Evolutionary conservation across 805 yeast genomes (phyloP).

Genomic region (Starmerella bacillaris): DNA sequence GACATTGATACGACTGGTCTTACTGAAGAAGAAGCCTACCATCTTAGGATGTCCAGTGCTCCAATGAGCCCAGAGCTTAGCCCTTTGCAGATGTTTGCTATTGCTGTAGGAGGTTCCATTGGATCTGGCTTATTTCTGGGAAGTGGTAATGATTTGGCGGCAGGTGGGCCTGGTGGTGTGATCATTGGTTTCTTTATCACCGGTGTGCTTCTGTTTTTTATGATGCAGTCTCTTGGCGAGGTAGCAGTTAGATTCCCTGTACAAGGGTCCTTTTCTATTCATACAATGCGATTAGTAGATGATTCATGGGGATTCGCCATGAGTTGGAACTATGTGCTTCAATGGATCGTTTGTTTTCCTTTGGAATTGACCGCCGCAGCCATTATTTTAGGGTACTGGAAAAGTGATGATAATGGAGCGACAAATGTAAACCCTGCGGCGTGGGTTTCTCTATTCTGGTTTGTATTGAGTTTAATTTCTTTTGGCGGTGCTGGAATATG

Average conservation of each 20-base stretch:
- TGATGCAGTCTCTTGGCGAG: constrained; percentile 51
- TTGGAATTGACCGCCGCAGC: constrained; percentile 50
- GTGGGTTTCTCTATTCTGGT: constrained; percentile 41
- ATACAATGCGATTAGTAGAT: constrained; percentile 44
- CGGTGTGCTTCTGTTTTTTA: constrained; percentile 47
- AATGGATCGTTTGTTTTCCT: constrained; percentile 48
- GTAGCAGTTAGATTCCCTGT: constrained; percentile 50
- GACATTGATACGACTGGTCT: constrained; percentile 14
- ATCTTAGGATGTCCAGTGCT: constrained; percentile 24
- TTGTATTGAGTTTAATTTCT: constrained; percentile 32
- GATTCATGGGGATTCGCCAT: constrained; percentile 55
- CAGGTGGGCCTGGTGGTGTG: constrained; percentile 43
- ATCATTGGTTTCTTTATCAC: constrained; percentile 41
- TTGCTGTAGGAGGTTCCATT: constrained; percentile 56
- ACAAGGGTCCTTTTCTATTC: constrained; percentile 44
- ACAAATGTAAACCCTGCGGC: constrained; percentile 35
- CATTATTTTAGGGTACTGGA: constrained; percentile 40
- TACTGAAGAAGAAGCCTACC: constrained; percentile 29
- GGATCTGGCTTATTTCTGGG: constrained; percentile 67
- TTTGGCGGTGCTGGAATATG: constrained; percentile 40
- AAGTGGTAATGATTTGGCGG: constrained; percentile 37
- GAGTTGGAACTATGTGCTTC: constrained; percentile 54
- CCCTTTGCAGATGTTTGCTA: constrained; percentile 50
- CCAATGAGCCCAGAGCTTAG: constrained; percentile 32
- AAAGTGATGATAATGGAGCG: constrained; percentile 16